phyloP scores from a whole-genome alignment of 768 basidiomycete genomes.

The Boletellus emodensis region DNA sequence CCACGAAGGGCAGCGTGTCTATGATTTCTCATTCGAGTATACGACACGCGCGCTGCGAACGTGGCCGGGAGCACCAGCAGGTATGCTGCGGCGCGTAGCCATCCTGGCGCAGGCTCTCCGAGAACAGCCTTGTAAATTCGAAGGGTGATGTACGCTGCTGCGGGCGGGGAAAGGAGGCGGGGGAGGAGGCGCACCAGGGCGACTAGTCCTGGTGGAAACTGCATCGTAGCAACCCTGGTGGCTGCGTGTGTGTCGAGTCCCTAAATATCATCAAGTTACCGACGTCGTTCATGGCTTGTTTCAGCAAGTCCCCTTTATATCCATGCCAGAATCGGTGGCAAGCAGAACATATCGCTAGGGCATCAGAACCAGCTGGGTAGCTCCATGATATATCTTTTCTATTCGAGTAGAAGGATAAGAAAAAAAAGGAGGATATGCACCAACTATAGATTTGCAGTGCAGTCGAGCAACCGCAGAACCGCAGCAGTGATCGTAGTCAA shows the following conservation, averaged over 20 bases:
- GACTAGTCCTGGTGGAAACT: slow-evolving; percentile 31
- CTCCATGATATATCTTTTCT: no score
- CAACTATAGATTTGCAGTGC: no score
- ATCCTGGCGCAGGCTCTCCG: slow-evolving; percentile 2
- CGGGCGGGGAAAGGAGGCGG: slow-evolving; percentile 18
- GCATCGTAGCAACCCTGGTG: slow-evolving; percentile 3
- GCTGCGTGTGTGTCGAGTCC: not conserved
- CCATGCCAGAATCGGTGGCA: no score
- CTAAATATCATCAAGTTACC: no score
- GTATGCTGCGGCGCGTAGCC: slow-evolving; percentile 15
- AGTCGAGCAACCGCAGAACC: no score
- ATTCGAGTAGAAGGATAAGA: no score
- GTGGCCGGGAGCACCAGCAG: slow-evolving; percentile 25
- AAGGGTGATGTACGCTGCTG: slow-evolving; percentile 12
- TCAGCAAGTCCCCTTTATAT: no score
- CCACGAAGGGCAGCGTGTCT: slow-evolving; percentile 42
- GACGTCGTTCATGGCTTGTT: no score
- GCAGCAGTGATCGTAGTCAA: no score
- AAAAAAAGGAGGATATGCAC: no score
- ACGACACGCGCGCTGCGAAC: slow-evolving; percentile 28
- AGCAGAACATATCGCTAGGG: no score
- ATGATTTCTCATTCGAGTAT: slow-evolving; percentile 42
- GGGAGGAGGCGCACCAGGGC: slow-evolving; percentile 32
- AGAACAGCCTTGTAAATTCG: slow-evolving; percentile 9
- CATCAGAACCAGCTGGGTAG: no score